Percentiles rank a stretch among this genome's conserved stretches.
These are phyloP conservation scores for Beauveria rudraprayagi DNA, from an alignment of 2,329 filamentous ascomycete genomes.

Conservation along the genomic window DNA sequence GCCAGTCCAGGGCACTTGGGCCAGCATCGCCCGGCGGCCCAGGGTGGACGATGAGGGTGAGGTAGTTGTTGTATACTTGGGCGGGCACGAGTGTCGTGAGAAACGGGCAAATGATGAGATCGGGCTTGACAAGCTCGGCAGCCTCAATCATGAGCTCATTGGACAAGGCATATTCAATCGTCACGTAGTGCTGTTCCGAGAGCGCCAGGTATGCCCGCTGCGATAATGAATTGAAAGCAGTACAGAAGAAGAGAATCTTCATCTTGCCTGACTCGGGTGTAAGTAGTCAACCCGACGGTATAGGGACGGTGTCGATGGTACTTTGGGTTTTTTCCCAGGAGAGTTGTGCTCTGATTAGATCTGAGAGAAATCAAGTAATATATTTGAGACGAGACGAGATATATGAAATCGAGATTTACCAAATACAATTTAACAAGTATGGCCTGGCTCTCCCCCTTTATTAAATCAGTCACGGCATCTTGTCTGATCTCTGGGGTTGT, in stretches of 20 bases:
- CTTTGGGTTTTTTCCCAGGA: neutral
- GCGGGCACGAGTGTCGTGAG: constrained; percentile 29
- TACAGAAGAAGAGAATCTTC: constrained; percentile 36
- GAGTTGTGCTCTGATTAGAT: neutral
- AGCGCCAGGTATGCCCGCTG: constrained; percentile 30
- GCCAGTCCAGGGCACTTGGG: constrained; percentile 33
- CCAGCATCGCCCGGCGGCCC: constrained; percentile 34
- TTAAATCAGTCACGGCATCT: neutral
- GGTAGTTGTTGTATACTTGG: constrained; percentile 27
- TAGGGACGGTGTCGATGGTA: neutral
- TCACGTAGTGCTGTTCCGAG: constrained; percentile 27
- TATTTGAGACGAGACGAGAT: neutral
- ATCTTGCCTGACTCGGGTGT: constrained; percentile 16
- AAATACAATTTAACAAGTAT: neutral
- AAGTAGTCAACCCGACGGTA: neutral
- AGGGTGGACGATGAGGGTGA: constrained; percentile 33
- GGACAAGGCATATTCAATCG: constrained; percentile 31
- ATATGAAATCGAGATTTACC: neutral
- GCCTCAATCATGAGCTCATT: constrained; percentile 29
- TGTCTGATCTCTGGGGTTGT: neutral
- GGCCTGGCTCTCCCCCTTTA: neutral
- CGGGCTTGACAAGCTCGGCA: constrained; percentile 26
- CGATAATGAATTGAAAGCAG: constrained; percentile 36
- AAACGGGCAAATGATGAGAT: constrained; percentile 35
- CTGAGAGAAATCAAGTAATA: neutral